Percentiles rank a stretch among this genome's conserved stretches.
Evolutionary conservation across 2,329 filamentous ascomycete genomes (phyloP).

Genomic region (Aspergillus unguis): DNA sequence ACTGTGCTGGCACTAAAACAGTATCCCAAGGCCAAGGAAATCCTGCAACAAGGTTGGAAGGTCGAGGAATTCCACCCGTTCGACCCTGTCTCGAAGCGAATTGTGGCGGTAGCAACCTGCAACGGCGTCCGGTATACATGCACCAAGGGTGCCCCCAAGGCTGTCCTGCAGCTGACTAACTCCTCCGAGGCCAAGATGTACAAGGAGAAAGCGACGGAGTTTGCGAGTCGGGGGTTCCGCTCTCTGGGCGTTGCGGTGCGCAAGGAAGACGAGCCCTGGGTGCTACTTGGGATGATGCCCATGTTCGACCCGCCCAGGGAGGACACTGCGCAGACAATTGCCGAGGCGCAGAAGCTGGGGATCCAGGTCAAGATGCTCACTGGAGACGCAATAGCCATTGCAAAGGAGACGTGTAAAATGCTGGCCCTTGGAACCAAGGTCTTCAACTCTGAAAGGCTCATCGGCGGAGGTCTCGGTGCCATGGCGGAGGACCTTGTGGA

Average conservation of each 20-base stretch:
- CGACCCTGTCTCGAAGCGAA: conserved; percentile 77
- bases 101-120: conserved; percentile 66
- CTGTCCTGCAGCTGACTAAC: conserved; percentile 65
- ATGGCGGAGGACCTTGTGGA: conserved; percentile 74
- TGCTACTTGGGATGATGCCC: conserved; percentile 70
- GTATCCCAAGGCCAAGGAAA: conserved; percentile 72
- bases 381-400: conserved; percentile 74
- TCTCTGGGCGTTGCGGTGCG: conserved; percentile 75
- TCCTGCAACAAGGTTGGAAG: conserved; percentile 69
- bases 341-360: conserved; percentile 71
- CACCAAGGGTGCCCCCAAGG: conserved; percentile 74
- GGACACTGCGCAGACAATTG: conserved; percentile 73
- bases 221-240: conserved; percentile 74
- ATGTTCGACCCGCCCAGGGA: conserved; percentile 80
- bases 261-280: conserved; percentile 71
- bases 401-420: conserved; percentile 80
- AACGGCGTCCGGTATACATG: conserved; percentile 68
- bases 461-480: conserved; percentile 70
- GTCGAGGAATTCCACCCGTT: conserved; percentile 69
- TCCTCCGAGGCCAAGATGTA: conserved; percentile 65
- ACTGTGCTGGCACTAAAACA: conserved; percentile 70
- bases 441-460: conserved; percentile 74
- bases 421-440: conserved; percentile 74
- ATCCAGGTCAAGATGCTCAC: conserved; percentile 79
- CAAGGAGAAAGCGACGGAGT: conserved; percentile 69